These are phyloP conservation scores for Sporisorium iseilematis-ciliati DNA, from an alignment of 1,284 basidiomycete genomes.

Conservation along the genomic window DNA sequence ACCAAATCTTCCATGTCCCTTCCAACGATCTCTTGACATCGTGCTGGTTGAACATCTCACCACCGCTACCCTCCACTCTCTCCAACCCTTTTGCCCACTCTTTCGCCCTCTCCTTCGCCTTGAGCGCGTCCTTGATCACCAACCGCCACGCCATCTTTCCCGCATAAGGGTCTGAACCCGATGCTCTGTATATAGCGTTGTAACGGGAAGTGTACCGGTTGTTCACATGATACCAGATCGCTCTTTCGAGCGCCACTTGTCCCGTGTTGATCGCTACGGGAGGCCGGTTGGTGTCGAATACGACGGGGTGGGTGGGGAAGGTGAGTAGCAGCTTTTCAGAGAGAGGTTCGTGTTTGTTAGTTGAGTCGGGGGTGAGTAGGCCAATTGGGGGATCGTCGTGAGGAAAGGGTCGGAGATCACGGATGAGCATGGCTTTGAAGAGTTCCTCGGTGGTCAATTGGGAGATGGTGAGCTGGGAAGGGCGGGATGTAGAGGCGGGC, in stretches of 20 bases:
- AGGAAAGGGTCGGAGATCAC: background rate
- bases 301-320: background rate
- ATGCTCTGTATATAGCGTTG: background rate
- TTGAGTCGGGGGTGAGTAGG: background rate
- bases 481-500: too few species aligned
- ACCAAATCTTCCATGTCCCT: background rate
- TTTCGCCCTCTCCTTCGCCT: background rate
- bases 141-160: background rate
- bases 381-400: too few species aligned
- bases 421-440: slow-evolving; percentile 11
- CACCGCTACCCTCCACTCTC: background rate
- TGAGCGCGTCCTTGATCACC: background rate
- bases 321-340: background rate
- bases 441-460: slow-evolving; percentile 17
- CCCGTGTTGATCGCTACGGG: background rate
- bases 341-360: too few species aligned
- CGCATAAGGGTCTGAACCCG: too few species aligned
- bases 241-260: background rate
- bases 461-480: too few species aligned
- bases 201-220: background rate
- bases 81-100: background rate
- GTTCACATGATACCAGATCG: too few species aligned
- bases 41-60: too few species aligned
- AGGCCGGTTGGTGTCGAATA: background rate
- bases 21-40: background rate